Evolutionary conservation across 192 early-diverging fungal species (phyloP).

Genomic region (Oehlia diaphana): DNA sequence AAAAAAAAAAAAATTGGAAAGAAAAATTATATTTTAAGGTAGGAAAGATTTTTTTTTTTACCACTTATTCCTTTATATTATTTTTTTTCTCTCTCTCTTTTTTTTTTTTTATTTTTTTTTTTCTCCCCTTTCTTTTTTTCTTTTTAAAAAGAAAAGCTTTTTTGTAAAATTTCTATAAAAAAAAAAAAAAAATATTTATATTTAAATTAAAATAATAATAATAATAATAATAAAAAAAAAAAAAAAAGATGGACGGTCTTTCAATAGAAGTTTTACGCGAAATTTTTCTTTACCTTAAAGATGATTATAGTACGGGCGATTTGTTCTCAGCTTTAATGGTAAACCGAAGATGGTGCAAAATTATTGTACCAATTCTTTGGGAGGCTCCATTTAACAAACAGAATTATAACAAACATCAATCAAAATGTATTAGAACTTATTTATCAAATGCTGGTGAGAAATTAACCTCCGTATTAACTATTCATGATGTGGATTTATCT

Average conservation of each 20-base stretch:
- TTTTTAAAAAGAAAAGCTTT: no score
- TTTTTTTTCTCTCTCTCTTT: no score
- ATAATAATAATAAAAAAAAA: background rate
- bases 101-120: no score
- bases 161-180: no score
- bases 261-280: background rate
- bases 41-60: no score
- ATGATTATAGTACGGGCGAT: background rate
- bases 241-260: background rate
- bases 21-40: no score
- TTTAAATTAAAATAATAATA: no score
- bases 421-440: background rate
- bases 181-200: background rate
- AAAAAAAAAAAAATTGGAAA: no score
- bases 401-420: background rate
- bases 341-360: background rate
- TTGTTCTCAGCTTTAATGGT: background rate
- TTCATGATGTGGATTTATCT: background rate
- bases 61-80: no score
- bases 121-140: accelerated
- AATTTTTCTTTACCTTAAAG: background rate
- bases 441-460: background rate
- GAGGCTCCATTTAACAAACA: background rate
- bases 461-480: background rate
- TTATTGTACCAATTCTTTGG: background rate